Base-by-base conservation (phyloP, 2,329 filamentous ascomycete genomes). In the Fusarium cicatricum region DNA sequence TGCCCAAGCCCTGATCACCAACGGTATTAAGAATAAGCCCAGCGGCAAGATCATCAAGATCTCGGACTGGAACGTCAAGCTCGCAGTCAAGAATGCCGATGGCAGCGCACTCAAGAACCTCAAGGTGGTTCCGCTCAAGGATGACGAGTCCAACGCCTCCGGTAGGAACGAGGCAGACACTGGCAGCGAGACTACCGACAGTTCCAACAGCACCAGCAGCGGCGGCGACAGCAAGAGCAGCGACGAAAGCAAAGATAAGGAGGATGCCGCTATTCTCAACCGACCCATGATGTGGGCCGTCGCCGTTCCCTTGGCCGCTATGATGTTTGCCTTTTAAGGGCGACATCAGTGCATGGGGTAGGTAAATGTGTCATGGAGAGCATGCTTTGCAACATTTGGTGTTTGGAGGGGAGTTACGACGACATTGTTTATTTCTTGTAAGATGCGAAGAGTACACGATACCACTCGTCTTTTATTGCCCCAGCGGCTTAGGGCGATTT, bases 1-100 rank as follows among this genome's bases (percentile, higher is more conserved):
- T 62, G 88, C 87, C 33, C 80, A 87, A 57, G 80, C 84, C 39
- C 81, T 97, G 69, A 94, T 97, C 71, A 80, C 90, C 64, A 85
- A 89, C 42, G 93, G 94, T 59, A 84, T 96, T 56, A 78, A 75
- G 42, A 84, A 84, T 60, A 83, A 86, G 51, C 86, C 87, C 33
- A 76, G 72, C 12, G 89, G 89, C 66, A 85, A 88, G 76, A 75
- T 97, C 47, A 82, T 97, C 60, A 74, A 84, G 59, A 82, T 97
- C 66, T 78, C 82, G 43, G 82, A 85, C 64, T 83, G 91, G 63
- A 81, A 80, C 31, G 85, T 92, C 52, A 72, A 68, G 45, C 69
- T 80, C 58, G 66, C 67, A 21, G 77, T 82, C 66, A 72, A 66
- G 52, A 76, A 78, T 56, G 69, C 72, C 5, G 68, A 77, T 29